A percentile compares a stretch with the other conserved stretches of the same genome.
phyloP scores from a whole-genome alignment of 1,284 basidiomycete species.

The Lignosus rhinocerotis region DNA sequence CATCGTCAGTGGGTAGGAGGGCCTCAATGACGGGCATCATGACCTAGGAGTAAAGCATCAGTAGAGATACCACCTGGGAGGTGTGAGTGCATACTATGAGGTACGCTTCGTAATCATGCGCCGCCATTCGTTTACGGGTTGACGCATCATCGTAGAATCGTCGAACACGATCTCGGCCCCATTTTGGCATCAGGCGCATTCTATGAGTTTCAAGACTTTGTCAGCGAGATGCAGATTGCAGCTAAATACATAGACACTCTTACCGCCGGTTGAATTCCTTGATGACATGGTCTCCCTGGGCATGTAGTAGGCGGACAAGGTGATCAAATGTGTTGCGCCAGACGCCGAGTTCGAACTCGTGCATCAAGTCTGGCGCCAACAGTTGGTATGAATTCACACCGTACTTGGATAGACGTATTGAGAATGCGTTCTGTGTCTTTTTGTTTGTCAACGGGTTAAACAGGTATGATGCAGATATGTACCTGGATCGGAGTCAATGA shows the following conservation, averaged over 20 bases:
- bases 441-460: too few relatives aligned
- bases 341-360: slow-evolving; percentile 40
- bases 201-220: not conserved
- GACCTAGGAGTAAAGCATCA: slow-evolving; percentile 18
- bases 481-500: not conserved
- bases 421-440: slow-evolving; percentile 30
- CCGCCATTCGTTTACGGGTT: slow-evolving; percentile 29
- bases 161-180: slow-evolving; percentile 30
- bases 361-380: slow-evolving; percentile 37
- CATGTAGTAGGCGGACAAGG: slow-evolving; percentile 9
- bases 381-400: slow-evolving; percentile 33
- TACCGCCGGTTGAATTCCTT: slow-evolving; percentile 14
- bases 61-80: not conserved
- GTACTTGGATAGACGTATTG: slow-evolving; percentile 7
- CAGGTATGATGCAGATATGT: not conserved
- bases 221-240: not conserved
- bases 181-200: slow-evolving; percentile 24
- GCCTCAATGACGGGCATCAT: slow-evolving; percentile 32
- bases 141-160: slow-evolving; percentile 29
- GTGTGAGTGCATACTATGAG: slow-evolving; percentile 21
- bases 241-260: not conserved
- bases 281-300: slow-evolving; percentile 27
- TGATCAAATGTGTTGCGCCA: slow-evolving; percentile 27
- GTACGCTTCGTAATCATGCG: slow-evolving; percentile 33
- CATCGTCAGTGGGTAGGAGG: slow-evolving; percentile 23